Percentiles rank a stretch among this genome's conserved stretches.
These are phyloP conservation scores for Clausena lansium DNA, from an alignment of 345 rosid species.

Conservation along the genomic window DNA sequence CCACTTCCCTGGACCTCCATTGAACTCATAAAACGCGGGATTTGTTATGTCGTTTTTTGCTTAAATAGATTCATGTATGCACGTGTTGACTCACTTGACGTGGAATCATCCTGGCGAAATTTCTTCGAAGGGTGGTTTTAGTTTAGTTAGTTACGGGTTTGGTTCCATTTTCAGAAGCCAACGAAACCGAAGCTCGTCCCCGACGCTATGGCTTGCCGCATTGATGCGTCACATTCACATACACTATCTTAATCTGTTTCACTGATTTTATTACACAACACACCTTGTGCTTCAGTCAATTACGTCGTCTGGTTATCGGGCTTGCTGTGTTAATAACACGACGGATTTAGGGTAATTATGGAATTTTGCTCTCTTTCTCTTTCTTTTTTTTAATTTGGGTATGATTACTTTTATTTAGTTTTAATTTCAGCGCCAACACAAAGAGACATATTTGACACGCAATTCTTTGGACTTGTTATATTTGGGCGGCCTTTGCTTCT, in stretches of 20 bases:
- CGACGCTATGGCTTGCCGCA: background rate
- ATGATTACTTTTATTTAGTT: too few species aligned
- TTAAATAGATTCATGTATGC: background rate
- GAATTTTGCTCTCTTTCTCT: too few species aligned
- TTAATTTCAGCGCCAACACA: background rate
- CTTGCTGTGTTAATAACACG: background rate
- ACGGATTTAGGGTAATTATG: background rate
- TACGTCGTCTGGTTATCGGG: background rate
- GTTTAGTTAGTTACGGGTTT: background rate
- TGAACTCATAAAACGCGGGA: background rate
- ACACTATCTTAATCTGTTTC: background rate
- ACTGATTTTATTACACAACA: background rate
- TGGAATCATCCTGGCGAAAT: background rate
- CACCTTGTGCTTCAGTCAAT: background rate
- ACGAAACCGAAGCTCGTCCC: background rate
- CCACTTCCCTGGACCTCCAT: conserved; percentile 7
- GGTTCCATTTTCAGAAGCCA: background rate
- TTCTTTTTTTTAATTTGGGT: too few species aligned
- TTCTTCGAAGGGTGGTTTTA: background rate
- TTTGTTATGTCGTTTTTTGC: background rate
- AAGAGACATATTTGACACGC: background rate
- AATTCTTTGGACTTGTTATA: background rate
- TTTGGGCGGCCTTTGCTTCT: background rate
- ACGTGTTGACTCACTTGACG: background rate
- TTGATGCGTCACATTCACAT: background rate